phyloP scores from a whole-genome alignment of 2,329 filamentous ascomycete genomes.

The Botrytis squamosa region DNA sequence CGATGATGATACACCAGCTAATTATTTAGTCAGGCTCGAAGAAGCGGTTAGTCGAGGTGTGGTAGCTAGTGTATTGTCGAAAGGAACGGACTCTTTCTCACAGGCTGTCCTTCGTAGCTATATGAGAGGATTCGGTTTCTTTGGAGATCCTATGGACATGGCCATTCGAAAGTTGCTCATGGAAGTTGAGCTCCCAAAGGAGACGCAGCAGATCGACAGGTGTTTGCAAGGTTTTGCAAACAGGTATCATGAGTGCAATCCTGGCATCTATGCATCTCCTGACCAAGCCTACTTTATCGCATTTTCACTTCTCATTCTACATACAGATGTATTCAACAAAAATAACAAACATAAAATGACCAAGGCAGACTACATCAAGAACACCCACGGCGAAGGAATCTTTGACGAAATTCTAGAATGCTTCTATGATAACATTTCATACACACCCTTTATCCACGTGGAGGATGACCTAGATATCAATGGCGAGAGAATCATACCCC shows the following conservation, averaged over 20 bases:
- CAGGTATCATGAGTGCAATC: slow-evolving; percentile 96
- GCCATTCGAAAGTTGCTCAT: slow-evolving; percentile 91
- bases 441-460: slow-evolving; percentile 96
- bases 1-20: slow-evolving; percentile 86
- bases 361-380: slow-evolving; percentile 91
- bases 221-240: slow-evolving; percentile 94
- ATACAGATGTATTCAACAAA: slow-evolving; percentile 99
- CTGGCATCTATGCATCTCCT: slow-evolving; percentile 84
- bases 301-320: slow-evolving; percentile 92
- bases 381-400: slow-evolving; percentile 88
- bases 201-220: slow-evolving; percentile 96
- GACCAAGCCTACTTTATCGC: slow-evolving; percentile 99
- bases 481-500: slow-evolving; percentile 67
- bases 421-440: slow-evolving; percentile 98
- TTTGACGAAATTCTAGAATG: slow-evolving; percentile 90
- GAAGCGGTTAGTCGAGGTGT: slow-evolving; percentile 75
- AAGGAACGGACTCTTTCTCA: slow-evolving; percentile 81
- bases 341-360: slow-evolving; percentile 99
- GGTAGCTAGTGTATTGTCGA: slow-evolving; percentile 82
- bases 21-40: slow-evolving; percentile 82
- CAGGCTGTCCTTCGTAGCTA: slow-evolving; percentile 85
- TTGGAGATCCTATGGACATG: slow-evolving; percentile 98
- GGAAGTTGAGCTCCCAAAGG: slow-evolving; percentile 93
- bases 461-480: slow-evolving; percentile 86
- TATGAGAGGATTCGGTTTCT: slow-evolving; percentile 93